These are phyloP conservation scores for Magnusiomyces fungicola DNA, from an alignment of 1,139 yeast species.

Conservation along the genomic window DNA sequence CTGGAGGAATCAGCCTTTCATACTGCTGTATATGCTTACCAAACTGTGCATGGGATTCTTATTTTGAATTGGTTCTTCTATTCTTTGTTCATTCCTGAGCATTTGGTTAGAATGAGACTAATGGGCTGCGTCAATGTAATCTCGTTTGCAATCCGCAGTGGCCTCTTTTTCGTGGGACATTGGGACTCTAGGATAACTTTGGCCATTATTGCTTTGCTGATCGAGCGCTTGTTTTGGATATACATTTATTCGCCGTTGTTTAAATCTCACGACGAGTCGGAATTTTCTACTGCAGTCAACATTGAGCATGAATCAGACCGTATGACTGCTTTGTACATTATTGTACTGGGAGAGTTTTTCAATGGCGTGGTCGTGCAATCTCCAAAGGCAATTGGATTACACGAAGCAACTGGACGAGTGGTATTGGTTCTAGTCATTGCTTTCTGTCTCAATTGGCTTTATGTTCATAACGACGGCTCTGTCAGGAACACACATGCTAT, in stretches of 20 bases:
- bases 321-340: constrained; percentile 50
- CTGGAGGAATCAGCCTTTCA: constrained; percentile 5
- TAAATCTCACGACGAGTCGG: constrained; percentile 38
- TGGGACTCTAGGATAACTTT: constrained; percentile 42
- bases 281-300: constrained; percentile 52
- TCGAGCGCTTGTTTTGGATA: constrained; percentile 35
- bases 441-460: constrained; percentile 47
- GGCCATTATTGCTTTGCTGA: constrained; percentile 38
- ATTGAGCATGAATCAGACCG: constrained; percentile 65
- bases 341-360: constrained; percentile 60
- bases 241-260: constrained; percentile 34
- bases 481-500: constrained; percentile 48
- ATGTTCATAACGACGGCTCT: constrained; percentile 49
- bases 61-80: constrained; percentile 34
- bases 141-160: constrained; percentile 17
- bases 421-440: constrained; percentile 46
- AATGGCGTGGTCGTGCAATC: constrained; percentile 49
- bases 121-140: constrained; percentile 28
- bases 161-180: constrained; percentile 41
- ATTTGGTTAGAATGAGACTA: constrained; percentile 44
- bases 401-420: constrained; percentile 42
- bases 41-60: constrained; percentile 16
- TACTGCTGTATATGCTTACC: constrained; percentile 23
- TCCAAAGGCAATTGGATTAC: constrained; percentile 45
- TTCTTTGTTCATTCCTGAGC: constrained; percentile 47